These are phyloP conservation scores for Monilinia fructicola DNA, from an alignment of 2,329 filamentous ascomycete species.

Conservation along the genomic window DNA sequence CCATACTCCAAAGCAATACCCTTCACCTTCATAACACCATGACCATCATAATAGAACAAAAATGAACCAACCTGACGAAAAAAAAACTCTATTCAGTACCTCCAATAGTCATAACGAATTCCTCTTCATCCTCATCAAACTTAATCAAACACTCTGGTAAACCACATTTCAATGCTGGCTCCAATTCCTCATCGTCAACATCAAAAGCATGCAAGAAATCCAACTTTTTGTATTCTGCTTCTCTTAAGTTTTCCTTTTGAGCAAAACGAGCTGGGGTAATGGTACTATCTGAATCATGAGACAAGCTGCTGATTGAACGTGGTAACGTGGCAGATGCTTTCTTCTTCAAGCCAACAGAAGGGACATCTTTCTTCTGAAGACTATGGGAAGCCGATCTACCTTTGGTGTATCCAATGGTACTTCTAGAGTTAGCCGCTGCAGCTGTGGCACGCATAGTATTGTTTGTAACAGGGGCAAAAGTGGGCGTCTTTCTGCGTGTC, in stretches of 20 bases:
- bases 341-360: constrained; percentile 20
- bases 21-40: constrained; percentile 15
- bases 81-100: background rate
- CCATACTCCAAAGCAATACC: constrained; percentile 7
- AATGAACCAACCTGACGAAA: background rate
- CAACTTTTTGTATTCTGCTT: constrained; percentile 46
- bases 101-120: constrained; percentile 55
- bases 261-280: constrained; percentile 51
- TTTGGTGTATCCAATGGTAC: constrained; percentile 81
- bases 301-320: constrained; percentile 41
- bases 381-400: constrained; percentile 58
- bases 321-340: constrained; percentile 25
- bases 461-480: constrained; percentile 44
- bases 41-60: constrained; percentile 5
- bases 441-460: constrained; percentile 57
- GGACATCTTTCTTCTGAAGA: constrained; percentile 33
- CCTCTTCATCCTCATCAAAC: constrained; percentile 47
- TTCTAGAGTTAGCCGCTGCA: constrained; percentile 69
- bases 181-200: constrained; percentile 47
- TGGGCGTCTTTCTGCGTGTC: constrained; percentile 41
- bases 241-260: constrained; percentile 35
- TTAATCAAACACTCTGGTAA: constrained; percentile 40
- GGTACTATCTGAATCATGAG: constrained; percentile 46
- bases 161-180: constrained; percentile 34
- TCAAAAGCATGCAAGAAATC: constrained; percentile 61